These are phyloP conservation scores for Pleurotus tuoliensis DNA, from an alignment of 768 basidiomycete species.

Conservation along the genomic window DNA sequence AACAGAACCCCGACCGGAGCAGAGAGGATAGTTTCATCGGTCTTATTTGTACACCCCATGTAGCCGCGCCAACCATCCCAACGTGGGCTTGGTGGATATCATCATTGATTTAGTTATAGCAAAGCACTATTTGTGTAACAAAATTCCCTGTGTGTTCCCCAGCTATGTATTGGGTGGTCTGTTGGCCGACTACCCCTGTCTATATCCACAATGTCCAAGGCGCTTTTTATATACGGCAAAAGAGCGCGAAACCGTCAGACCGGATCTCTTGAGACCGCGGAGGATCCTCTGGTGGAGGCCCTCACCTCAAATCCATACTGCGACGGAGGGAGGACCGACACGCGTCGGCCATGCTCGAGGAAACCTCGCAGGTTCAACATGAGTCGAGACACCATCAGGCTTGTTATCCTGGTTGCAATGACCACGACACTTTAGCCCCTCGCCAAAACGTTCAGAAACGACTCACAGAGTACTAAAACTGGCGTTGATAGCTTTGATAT, in stretches of 20 bases:
- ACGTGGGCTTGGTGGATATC: too few relatives aligned
- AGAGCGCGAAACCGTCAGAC: neutral
- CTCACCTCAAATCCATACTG: conserved; percentile 1
- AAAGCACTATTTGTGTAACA: too few relatives aligned
- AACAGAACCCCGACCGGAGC: conserved; percentile 41
- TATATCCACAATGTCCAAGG: too few relatives aligned
- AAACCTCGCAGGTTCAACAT: conserved; percentile 28
- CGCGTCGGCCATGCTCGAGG: neutral
- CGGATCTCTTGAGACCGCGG: neutral
- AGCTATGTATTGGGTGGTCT: too few relatives aligned
- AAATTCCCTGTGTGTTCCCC: too few relatives aligned
- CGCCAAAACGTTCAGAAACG: too few relatives aligned
- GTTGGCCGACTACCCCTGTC: too few relatives aligned
- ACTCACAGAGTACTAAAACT: conserved; percentile 34
- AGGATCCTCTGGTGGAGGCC: neutral
- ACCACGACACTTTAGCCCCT: too few relatives aligned
- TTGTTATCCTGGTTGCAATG: conserved; percentile 13
- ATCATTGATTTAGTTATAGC: too few relatives aligned
- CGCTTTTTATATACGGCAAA: too few relatives aligned
- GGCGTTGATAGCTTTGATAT: conserved; percentile 33
- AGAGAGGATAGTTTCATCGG: conserved; percentile 13
- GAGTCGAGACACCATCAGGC: conserved; percentile 33
- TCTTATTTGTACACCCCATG: neutral
- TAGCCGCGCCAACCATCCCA: neutral
- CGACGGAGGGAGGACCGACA: neutral